Evolutionary conservation across 2,329 filamentous ascomycete species (phyloP).

Genomic region (Nothomitra cinnamomea): DNA sequence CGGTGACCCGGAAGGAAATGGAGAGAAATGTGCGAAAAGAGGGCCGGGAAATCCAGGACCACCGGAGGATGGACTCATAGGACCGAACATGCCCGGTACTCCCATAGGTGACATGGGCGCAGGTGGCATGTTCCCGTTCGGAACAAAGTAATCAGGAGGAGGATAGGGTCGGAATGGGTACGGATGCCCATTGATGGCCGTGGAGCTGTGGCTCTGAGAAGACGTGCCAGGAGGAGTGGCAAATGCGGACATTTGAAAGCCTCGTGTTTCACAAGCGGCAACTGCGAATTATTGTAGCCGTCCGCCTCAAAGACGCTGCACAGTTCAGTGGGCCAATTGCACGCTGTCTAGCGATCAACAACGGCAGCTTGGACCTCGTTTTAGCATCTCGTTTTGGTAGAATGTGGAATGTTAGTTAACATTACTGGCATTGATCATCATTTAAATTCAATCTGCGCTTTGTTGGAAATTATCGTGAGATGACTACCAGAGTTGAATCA

Average conservation of each 20-base stretch:
- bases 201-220: conserved; percentile 1
- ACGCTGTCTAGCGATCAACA: neutral
- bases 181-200: neutral
- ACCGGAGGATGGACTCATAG: neutral
- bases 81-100: neutral
- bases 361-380: neutral
- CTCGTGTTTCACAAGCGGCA: neutral
- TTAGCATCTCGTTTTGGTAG: neutral
- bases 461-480: conserved; percentile 1
- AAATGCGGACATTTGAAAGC: neutral
- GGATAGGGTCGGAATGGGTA: conserved; percentile 2
- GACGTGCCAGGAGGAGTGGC: neutral
- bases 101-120: neutral
- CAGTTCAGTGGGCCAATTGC: neutral
- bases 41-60: neutral
- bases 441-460: neutral
- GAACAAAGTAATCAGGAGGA: neutral
- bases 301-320: neutral
- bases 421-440: neutral
- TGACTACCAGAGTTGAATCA: conserved; percentile 1
- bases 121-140: neutral
- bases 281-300: neutral
- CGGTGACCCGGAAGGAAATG: neutral
- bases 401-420: neutral
- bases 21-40: neutral